Evolutionary conservation across 768 basidiomycete genomes (phyloP), one percentile per base, ranked within the genome.

Genomic region (Udeniomyces megalosporus): DNA sequence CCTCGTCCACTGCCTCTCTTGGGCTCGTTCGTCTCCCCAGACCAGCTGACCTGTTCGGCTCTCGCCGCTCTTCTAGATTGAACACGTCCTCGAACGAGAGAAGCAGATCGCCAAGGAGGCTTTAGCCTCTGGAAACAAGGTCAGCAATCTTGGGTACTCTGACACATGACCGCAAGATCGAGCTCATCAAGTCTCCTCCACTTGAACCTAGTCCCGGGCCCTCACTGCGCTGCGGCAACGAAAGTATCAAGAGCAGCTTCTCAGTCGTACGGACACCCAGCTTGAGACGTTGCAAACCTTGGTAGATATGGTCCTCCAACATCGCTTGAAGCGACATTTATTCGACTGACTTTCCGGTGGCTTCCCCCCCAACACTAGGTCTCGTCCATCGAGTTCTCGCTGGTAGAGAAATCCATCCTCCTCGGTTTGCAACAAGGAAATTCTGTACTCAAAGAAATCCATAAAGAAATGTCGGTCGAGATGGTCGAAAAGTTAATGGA

Each of bases 361-460:
- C 29, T 12, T 7, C 29, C 47, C 22, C 7, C 54, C 11, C 29
- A 0, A 10, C 12, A 38, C 20, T 69, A 99, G 93, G 91, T 96
- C 28, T 87, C 89, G 3, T 87, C 85, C 0, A 95, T 99, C 69
- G 95, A 99, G 72, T 97, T 95, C 76, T 90, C 95, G 7, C 78
- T 92, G 53, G 83, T 97, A 24, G 88, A 97, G 73, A 82, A 87
- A 49, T 90, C 91, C 2, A 87, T 99, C 11, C 70, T 97, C 35
- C 88, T 89, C 71, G 95, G 93, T 8, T 75, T 99, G 48, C 82
- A 88, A 72, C 89, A 91, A 75, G 95, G 95, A 2, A 96, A 86
- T 68, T 85, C 86, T 32, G 90, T 96, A 1, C 77, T 99, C 49
- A 89, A 86, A 72, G 83, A 95, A 74, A 85, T 99, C 17, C 91